A percentile compares a stretch with the other conserved stretches of the same genome.
These are phyloP conservation scores for Alternaria solani DNA, from an alignment of 2,329 filamentous ascomycete species.

Conservation along the genomic window DNA sequence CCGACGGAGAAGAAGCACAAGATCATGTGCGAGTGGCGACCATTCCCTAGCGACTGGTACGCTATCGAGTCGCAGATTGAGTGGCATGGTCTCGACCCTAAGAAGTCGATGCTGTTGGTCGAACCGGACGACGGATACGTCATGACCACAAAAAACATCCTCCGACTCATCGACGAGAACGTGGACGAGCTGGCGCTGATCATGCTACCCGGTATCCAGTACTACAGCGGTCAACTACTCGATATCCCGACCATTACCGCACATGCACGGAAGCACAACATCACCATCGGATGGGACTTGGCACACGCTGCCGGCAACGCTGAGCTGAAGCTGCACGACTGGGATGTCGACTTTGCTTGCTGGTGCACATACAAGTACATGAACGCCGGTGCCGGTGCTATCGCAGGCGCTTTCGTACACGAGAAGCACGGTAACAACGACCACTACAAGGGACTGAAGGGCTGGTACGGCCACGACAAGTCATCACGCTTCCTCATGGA, in stretches of 20 bases:
- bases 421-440: conserved; percentile 70
- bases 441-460: conserved; percentile 73
- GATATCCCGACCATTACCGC: conserved; percentile 81
- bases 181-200: conserved; percentile 75
- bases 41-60: conserved; percentile 89
- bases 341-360: conserved; percentile 87
- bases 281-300: conserved; percentile 85
- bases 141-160: conserved; percentile 73
- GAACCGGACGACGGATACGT: conserved; percentile 68
- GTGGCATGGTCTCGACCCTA: conserved; percentile 71
- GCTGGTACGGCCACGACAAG: conserved; percentile 90
- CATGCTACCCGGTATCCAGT: conserved; percentile 85
- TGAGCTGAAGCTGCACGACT: conserved; percentile 79
- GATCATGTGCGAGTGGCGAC: conserved; percentile 85
- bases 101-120: conserved; percentile 74
- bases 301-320: conserved; percentile 89
- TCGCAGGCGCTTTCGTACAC: conserved; percentile 82
- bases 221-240: conserved; percentile 87
- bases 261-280: conserved; percentile 73
- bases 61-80: conserved; percentile 81
- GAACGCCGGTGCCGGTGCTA: conserved; percentile 82
- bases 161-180: conserved; percentile 76
- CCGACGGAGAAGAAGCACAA: conserved; percentile 73
- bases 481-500: conserved; percentile 81
- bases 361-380: conserved; percentile 98